Percentiles rank a stretch among this genome's conserved stretches.
Conservation (phyloP, 192 early-diverging fungal species). For the Pecoramyces ruminantium region DNA sequence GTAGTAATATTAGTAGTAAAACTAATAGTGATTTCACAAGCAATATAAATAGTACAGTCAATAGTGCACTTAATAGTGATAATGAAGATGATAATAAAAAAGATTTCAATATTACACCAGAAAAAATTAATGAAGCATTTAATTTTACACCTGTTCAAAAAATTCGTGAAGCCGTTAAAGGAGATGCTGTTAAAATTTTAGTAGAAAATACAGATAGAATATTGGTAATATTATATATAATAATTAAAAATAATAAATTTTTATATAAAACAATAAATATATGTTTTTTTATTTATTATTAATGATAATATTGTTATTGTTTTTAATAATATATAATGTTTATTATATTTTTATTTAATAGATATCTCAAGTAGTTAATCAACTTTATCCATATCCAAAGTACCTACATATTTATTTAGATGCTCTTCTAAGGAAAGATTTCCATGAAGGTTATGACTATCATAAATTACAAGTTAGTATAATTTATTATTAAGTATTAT, state of each 20-base stretch:
- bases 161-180: not conserved
- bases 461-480: slow-evolving; percentile 37
- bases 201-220: slow-evolving; percentile 72
- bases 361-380: slow-evolving; percentile 46
- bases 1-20: slow-evolving; percentile 1
- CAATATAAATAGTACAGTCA: not conserved
- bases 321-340: no score
- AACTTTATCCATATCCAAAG: slow-evolving; percentile 34
- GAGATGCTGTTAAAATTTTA: slow-evolving; percentile 56
- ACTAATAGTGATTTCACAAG: slow-evolving; percentile 7
- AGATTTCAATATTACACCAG: slow-evolving; percentile 2
- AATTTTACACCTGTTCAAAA: not conserved
- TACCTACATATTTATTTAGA: slow-evolving; percentile 84
- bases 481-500: slow-evolving; percentile 15
- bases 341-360: slow-evolving; percentile 2
- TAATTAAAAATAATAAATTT: not conserved
- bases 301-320: no score
- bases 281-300: not conserved
- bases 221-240: slow-evolving; percentile 22
- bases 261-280: not conserved
- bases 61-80: slow-evolving; percentile 8
- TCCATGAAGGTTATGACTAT: slow-evolving; percentile 50
- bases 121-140: not conserved
- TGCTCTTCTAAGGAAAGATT: slow-evolving; percentile 58
- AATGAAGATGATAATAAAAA: slow-evolving; percentile 17